Base-by-base conservation (phyloP, 2,329 filamentous ascomycete species). In the Dendryphion nanum region DNA sequence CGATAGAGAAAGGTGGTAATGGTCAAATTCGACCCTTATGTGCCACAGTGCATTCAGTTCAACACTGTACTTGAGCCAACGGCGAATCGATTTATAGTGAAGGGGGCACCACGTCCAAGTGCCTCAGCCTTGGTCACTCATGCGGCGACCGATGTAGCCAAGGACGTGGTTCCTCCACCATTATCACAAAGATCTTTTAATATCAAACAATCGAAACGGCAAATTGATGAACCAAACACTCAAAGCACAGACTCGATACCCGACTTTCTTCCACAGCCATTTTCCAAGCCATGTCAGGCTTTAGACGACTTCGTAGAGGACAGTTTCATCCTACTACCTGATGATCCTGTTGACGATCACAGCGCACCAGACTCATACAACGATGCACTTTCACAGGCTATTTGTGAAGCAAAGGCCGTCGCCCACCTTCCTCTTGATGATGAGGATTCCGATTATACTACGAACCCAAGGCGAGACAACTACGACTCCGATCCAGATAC, bases 341-440 rank as follows among this genome's bases (percentile, higher is more conserved):
- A 44, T 18, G 43, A 44, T 28, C 21, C 32, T 12, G 31, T 8
- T 14, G 35, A 50, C 24, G 23, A 26, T 8, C 23, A 8, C 10
- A 26, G 10, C 23, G 23, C 10, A 26, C 10, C 23, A n/a, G 18
- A 30, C 20, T 14, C 31, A n/a, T 45, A 50, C 41, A 38, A 50
- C 6, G 82, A 87, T 50, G 79, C 78, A 18, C 68, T 91, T 6
- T 77, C 83, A 20, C 68, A 78, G 23, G 77, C 79, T 37, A 88
- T 93, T 41, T 66, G 76, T 20, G 73, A 84, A 52, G 72, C 82
- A 32, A 79, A 77, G 50, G 71, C 77, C 38, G 75, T 78, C 20
- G 76, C 78, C 41, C 69, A 83, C 41, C 67, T 89, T 5, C 68
- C 66, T 1, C 50, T 72, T 0, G 68, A 72, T 18, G 66, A 70